Evolutionary conservation across 176 grass and related monocot species (phyloP), one percentile per base, ranked within the genome.

Genomic region (Musa acuminata): DNA sequence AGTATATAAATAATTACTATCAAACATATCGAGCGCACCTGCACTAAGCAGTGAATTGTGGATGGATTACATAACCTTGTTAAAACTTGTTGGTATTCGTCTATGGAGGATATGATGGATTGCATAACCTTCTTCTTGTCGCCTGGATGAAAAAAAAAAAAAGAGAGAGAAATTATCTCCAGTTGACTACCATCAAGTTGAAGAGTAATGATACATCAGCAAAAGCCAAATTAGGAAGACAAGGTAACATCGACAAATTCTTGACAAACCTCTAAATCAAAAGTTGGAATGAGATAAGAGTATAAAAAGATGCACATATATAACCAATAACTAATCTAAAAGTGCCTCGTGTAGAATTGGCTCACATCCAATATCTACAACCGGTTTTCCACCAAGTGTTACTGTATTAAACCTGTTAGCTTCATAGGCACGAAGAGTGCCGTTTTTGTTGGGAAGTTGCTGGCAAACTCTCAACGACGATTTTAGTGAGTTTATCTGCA

Each of bases 321-420:
- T 35, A 5, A 4, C 35, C 35, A 35, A 35, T 35, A 35, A 35
- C 3, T 35, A 5, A 96, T 89, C 92, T 96, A 88, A 82, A 96
- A 96, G 72, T 89, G 80, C 55, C 92, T 87, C 92, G 89, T 89
- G 89, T 72, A 89, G 87, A 87, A 96, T 89, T 78, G 92, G 92
- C 76, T 96, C 86, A 79, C 92, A 96, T 55, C 92, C 89, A 82
- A 96, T 77, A 65, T 96, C 92, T 9, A 86, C 89, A 77, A 96
- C 92, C 13, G 85, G 89, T 64, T 84, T 92, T 83, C 89, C 92
- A 71, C 83, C 79, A 77, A 88, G 84, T 71, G 92, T 96, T 75
- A 51, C 89, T 66, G 79, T 80, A 87, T 81, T 89, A 76, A 92
- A 92, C 75, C 80, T 81, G 73, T 72, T 87, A 80, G 89, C 92